Base-by-base conservation (phyloP, 257 asterid genomes). In the Solanum pennellii region DNA sequence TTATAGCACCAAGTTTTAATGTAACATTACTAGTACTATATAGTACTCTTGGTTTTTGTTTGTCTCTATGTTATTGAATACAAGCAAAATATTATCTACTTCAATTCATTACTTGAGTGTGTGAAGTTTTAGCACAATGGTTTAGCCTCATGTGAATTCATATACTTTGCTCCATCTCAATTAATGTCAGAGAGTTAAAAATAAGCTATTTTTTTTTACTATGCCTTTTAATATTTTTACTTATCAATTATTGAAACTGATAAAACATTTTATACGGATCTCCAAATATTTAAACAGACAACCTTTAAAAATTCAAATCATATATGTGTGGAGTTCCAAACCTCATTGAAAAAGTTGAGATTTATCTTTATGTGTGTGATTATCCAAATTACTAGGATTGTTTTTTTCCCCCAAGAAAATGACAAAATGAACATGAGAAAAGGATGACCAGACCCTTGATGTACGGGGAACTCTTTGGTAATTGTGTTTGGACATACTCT, bases 371-470 rank as follows among this genome's bases (percentile, higher is more conserved):
- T 65, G 80, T 66, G 80, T 84, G 80, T 21, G 31, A 60, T n/a
- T 33, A 16, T 66, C 84, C 84, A 80, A 47, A 42, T 84, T 39
- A 59, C 76, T 84, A 83, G 37, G 45, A 65, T 60, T 83, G 25
- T 83, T 35, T 83, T 56, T 20, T 60, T 13, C 5, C 2, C 7
- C 75, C 41, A 41, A 83, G 76, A 60, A 49, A 42, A 83, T 41
- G 56, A 83, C 86, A 83, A 83, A 83, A 41, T 37, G 56, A 60
- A 5, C 44, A 37, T 37, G 86, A 62, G 86, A 29, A 12, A 20
- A 66, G 80, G 87, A 84, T 84, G 62, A 84, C 87, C 60, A 27
- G 87, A 84, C 76, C 76, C 80, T 84, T 65, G 87, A 66, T 41
- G 44, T 25, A 15, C 23, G 56, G 80, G 23, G 8, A 45, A 47